phyloP scores from a whole-genome alignment of 164 flowering plant species.

The Vitis cinerea region DNA sequence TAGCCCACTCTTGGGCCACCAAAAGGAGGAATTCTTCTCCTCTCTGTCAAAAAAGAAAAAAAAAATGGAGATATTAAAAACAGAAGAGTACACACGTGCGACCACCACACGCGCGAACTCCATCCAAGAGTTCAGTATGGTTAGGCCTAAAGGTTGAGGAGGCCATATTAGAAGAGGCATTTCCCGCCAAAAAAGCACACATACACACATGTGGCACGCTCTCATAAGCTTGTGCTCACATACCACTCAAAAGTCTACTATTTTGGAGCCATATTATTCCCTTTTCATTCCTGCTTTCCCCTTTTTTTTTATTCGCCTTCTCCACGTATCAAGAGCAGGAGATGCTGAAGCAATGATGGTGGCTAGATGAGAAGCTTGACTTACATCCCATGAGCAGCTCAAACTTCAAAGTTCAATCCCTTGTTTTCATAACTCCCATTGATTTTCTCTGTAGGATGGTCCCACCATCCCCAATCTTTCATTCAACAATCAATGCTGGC shows the following conservation, averaged over 20 bases:
- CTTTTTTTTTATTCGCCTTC: not conserved
- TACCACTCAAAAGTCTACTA: constrained; percentile 19
- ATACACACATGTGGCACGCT: constrained; percentile 30
- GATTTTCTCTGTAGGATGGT: constrained; percentile 2
- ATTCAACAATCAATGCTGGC: constrained; percentile 45
- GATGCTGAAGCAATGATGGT: constrained; percentile 24
- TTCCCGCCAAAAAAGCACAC: constrained; percentile 45
- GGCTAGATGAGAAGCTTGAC: constrained; percentile 34
- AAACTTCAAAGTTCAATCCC: constrained; percentile 27
- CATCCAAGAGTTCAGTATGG: not conserved
- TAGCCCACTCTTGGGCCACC: constrained; percentile 26
- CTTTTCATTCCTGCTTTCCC: not conserved
- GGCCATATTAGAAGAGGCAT: constrained; percentile 14
- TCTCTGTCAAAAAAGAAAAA: constrained; percentile 8
- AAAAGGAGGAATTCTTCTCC: not conserved
- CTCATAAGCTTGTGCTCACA: constrained; percentile 18
- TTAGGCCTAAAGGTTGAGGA: constrained; percentile 13
- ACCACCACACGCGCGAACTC: constrained; percentile 22
- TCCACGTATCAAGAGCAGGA: not conserved
- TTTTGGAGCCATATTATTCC: constrained; percentile 11
- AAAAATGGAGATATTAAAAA: constrained; percentile 5
- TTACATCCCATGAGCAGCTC: constrained; percentile 16
- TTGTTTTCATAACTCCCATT: not conserved
- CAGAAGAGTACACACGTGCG: constrained; percentile 23
- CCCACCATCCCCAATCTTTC: constrained; percentile 32